Percentiles rank a stretch among this genome's conserved stretches.
Evolutionary conservation across 768 basidiomycete genomes (phyloP).

Genomic region (Lactarius deliciosus): DNA sequence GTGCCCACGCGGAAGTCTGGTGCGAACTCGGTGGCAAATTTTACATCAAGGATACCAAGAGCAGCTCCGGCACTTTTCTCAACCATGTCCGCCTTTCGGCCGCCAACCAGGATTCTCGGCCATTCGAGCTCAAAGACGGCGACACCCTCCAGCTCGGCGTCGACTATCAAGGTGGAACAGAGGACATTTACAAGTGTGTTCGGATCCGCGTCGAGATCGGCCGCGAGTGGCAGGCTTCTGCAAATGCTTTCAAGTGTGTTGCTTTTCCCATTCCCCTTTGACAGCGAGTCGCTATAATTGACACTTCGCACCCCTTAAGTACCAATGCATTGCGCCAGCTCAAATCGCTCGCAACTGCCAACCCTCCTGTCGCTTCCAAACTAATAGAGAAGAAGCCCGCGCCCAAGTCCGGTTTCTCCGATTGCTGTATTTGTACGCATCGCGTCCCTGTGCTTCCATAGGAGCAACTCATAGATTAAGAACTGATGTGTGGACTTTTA

Average conservation of each 20-base stretch:
- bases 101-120: slow-evolving; percentile 77
- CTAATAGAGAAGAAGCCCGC: slow-evolving; percentile 30
- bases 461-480: neutral
- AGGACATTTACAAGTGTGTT: slow-evolving; percentile 96
- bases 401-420: slow-evolving; percentile 53
- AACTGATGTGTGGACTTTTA: slow-evolving; percentile 5
- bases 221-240: slow-evolving; percentile 85
- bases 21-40: slow-evolving; percentile 66
- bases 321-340: slow-evolving; percentile 81
- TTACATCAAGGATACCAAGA: slow-evolving; percentile 88
- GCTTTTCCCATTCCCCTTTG: slow-evolving; percentile 12
- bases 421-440: slow-evolving; percentile 90
- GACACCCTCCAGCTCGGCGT: slow-evolving; percentile 94
- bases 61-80: slow-evolving; percentile 88
- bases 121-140: slow-evolving; percentile 83
- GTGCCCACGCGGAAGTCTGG: slow-evolving; percentile 96
- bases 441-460: slow-evolving; percentile 18
- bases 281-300: slow-evolving; percentile 8
- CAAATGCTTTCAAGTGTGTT: slow-evolving; percentile 89
- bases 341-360: slow-evolving; percentile 53
- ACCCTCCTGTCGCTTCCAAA: slow-evolving; percentile 35
- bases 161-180: slow-evolving; percentile 95
- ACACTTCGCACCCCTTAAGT: slow-evolving; percentile 38
- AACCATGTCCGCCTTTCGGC: slow-evolving; percentile 90
- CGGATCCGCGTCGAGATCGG: slow-evolving; percentile 92